Evolutionary conservation across 805 yeast species (phyloP).

Genomic region (Isabelozyma gotoi): DNA sequence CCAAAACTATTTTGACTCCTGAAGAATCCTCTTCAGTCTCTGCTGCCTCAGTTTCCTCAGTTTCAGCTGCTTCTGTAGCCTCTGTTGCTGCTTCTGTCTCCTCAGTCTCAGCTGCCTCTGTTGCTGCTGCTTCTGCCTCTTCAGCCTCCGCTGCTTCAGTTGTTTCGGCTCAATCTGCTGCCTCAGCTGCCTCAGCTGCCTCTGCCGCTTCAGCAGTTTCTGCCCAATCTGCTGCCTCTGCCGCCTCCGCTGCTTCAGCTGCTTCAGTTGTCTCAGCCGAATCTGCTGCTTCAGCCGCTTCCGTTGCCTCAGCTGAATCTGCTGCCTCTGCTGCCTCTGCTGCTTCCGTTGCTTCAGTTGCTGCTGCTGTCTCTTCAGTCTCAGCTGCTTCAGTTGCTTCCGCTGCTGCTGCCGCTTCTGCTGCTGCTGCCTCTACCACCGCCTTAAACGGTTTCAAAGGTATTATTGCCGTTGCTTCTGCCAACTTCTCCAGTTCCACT

Average conservation of each 20-base stretch:
- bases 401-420: constrained; percentile 9
- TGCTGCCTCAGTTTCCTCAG: constrained; percentile 14
- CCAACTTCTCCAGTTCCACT: not conserved
- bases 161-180: constrained; percentile 10
- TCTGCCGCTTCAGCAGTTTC: constrained; percentile 14
- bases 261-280: constrained; percentile 5
- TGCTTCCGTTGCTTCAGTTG: constrained; percentile 6
- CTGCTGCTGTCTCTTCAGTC: constrained; percentile 3
- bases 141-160: constrained; percentile 13
- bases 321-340: constrained; percentile 4
- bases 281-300: constrained; percentile 6
- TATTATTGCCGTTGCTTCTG: constrained; percentile 23
- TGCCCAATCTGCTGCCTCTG: constrained; percentile 10
- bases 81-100: constrained; percentile 17
- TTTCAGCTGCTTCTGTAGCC: constrained; percentile 16
- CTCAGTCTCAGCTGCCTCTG: constrained; percentile 23
- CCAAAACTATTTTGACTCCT: constrained; percentile 47
- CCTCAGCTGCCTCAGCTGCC: constrained; percentile 11
- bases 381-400: constrained; percentile 9
- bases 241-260: constrained; percentile 8
- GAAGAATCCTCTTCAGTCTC: constrained; percentile 36
- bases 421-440: constrained; percentile 8
- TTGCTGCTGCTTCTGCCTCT: constrained; percentile 20
- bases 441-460: constrained; percentile 18
- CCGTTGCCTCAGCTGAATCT: constrained; percentile 10